Conservation (phyloP, 2,329 filamentous ascomycete genomes). For the Ploettnerulaceae sp. region DNA sequence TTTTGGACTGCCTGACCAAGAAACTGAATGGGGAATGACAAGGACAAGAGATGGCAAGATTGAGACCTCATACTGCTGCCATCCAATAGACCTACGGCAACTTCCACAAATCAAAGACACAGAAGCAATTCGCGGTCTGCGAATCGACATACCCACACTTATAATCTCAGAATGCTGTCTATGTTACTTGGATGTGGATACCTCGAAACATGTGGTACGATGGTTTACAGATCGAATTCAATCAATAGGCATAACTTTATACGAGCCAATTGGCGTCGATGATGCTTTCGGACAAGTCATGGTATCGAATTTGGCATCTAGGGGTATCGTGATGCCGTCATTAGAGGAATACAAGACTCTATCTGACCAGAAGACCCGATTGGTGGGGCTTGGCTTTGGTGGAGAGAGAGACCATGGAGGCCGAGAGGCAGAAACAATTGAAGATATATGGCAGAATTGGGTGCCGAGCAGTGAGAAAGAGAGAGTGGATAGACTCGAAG, state of each 20-base stretch:
- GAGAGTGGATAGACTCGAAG: slow-evolving; percentile 73
- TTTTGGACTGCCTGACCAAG: slow-evolving; percentile 13
- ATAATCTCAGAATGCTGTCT: slow-evolving; percentile 94
- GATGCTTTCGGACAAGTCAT: slow-evolving; percentile 90
- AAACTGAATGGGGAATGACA: slow-evolving; percentile 27
- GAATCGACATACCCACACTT: slow-evolving; percentile 66
- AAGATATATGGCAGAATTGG: slow-evolving; percentile 76
- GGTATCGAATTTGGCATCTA: slow-evolving; percentile 79
- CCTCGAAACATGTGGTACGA: slow-evolving; percentile 58
- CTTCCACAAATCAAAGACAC: slow-evolving; percentile 20
- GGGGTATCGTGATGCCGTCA: slow-evolving; percentile 81
- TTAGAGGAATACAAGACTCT: slow-evolving; percentile 67
- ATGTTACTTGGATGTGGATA: slow-evolving; percentile 70
- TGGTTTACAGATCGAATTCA: slow-evolving; percentile 55
- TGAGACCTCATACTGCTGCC: slow-evolving; percentile 42
- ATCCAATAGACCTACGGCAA: slow-evolving; percentile 37
- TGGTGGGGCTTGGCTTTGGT: slow-evolving; percentile 62
- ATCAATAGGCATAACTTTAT: slow-evolving; percentile 61
- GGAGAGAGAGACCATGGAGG: slow-evolving; percentile 35
- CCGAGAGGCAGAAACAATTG: slow-evolving; percentile 54
- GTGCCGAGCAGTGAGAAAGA: slow-evolving; percentile 66
- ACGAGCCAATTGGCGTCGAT: slow-evolving; percentile 80
- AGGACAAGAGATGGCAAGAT: slow-evolving; percentile 8
- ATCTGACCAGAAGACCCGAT: slow-evolving; percentile 60
- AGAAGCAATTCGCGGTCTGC: slow-evolving; percentile 40